These are phyloP conservation scores for Malus sieversii DNA, from an alignment of 306 rosid species.

Conservation along the genomic window DNA sequence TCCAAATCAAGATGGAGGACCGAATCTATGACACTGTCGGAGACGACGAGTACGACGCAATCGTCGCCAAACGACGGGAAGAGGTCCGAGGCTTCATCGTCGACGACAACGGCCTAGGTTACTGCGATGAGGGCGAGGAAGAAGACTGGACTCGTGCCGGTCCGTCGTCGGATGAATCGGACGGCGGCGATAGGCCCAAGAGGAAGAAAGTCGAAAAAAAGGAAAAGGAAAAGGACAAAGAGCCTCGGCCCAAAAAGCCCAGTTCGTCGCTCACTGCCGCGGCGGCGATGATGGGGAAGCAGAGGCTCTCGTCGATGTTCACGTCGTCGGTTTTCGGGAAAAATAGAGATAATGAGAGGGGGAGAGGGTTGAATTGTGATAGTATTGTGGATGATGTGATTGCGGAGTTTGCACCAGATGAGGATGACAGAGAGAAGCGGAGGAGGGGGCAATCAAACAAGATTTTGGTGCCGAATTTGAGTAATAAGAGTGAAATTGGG, in stretches of 20 bases:
- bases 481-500: slow-evolving; percentile 18
- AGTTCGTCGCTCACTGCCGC: slow-evolving; percentile 75
- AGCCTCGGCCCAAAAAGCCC: slow-evolving; percentile 41
- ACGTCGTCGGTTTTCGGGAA: slow-evolving; percentile 68
- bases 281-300: slow-evolving; percentile 78
- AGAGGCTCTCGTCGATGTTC: slow-evolving; percentile 79
- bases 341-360: slow-evolving; percentile 47
- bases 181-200: slow-evolving; percentile 49
- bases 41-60: slow-evolving; percentile 78
- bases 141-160: slow-evolving; percentile 91
- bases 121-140: slow-evolving; percentile 85
- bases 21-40: slow-evolving; percentile 65
- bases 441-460: slow-evolving; percentile 36
- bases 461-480: slow-evolving; percentile 1
- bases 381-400: slow-evolving; percentile 81
- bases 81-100: slow-evolving; percentile 59
- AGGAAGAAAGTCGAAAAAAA: slow-evolving; percentile 56
- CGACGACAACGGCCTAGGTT: slow-evolving; percentile 81
- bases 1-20: slow-evolving; percentile 65
- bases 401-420: slow-evolving; percentile 84
- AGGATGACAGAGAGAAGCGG: slow-evolving; percentile 57
- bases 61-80: slow-evolving; percentile 80
- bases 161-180: slow-evolving; percentile 63
- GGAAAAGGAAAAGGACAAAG: slow-evolving; percentile 16
- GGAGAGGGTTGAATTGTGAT: slow-evolving; percentile 32